Evolutionary conservation across 164 flowering plant species (phyloP), one percentile per base, ranked within the genome.

Genomic region (Stephania yunnanensis): DNA sequence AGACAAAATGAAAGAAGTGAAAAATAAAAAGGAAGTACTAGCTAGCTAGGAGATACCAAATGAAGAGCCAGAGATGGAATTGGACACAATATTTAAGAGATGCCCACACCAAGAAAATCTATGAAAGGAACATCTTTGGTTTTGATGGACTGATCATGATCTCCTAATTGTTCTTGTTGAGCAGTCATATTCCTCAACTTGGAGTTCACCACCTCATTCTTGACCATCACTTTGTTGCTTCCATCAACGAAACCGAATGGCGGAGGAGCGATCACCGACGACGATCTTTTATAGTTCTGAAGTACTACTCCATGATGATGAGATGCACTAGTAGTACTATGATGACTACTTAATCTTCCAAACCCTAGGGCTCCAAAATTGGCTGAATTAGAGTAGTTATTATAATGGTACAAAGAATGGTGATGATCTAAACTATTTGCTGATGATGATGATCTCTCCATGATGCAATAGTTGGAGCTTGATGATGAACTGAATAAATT

Each of bases 101-200:
- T 81, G 44, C 95, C 92, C 75, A 91, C 95, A 78, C 95, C 95
- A 81, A 91, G 93, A 82, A 91, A 91, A 82, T 91, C 95, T 71
- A 89, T 89, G 87, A 91, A 89, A 44, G 88, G 91, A 74, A 81
- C 82, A 52, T 84, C 83, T 74, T 86, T 84, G 63, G 74, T 75
- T 61, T 80, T 78, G 25, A 74, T 72, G 22, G 88, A 50, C 12
- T 8, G 71, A 15, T 77, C 82, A 67, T 58, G 20, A 58, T 84
- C 86, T 78, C 73, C 83, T 61, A 2, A 2, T 36, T 73, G 75
- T 46, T 82, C 78, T 66, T 80, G 80, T 46, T 80, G 80, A 36
- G 42, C 36, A 36, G 31, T 65, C 46, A 68, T 79, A 55, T 46
- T 65, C 68, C 70, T 78, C 73, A 73, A 55, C 65, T 75, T 81